These are phyloP conservation scores for Pleurotus sapidus DNA, from an alignment of 768 basidiomycete species.

Conservation along the genomic window DNA sequence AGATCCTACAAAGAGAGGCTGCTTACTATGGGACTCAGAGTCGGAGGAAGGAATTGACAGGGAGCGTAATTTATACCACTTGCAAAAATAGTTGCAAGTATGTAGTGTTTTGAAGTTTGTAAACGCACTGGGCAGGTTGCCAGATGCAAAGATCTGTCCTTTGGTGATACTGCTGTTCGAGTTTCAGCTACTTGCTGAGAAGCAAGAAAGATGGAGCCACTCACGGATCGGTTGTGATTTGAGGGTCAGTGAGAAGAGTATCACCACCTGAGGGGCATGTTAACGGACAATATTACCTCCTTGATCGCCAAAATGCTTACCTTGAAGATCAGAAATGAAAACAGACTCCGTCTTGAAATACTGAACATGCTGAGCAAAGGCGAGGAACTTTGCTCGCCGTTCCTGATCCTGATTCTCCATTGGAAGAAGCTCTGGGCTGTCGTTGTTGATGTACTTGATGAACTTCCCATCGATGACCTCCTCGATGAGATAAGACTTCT, in stretches of 20 bases:
- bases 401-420: background rate
- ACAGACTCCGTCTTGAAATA: background rate
- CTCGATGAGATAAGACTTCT: background rate
- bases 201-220: background rate
- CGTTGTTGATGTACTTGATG: background rate
- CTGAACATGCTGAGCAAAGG: background rate
- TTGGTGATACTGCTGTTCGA: background rate
- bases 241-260: conserved; percentile 6
- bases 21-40: too few relatives aligned
- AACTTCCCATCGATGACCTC: background rate
- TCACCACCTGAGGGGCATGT: background rate
- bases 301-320: background rate
- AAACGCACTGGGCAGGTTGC: background rate
- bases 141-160: background rate
- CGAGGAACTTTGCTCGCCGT: background rate
- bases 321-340: background rate
- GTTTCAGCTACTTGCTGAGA: background rate
- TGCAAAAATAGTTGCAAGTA: conserved; percentile 6
- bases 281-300: background rate
- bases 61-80: background rate
- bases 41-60: too few relatives aligned
- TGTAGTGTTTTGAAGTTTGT: background rate
- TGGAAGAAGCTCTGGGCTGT: background rate
- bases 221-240: background rate
- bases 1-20: too few relatives aligned